A percentile compares a stretch with the other conserved stretches of the same genome.
These are phyloP conservation scores for Gloeophyllum trabeum DNA, from an alignment of 768 basidiomycete genomes.

Conservation along the genomic window DNA sequence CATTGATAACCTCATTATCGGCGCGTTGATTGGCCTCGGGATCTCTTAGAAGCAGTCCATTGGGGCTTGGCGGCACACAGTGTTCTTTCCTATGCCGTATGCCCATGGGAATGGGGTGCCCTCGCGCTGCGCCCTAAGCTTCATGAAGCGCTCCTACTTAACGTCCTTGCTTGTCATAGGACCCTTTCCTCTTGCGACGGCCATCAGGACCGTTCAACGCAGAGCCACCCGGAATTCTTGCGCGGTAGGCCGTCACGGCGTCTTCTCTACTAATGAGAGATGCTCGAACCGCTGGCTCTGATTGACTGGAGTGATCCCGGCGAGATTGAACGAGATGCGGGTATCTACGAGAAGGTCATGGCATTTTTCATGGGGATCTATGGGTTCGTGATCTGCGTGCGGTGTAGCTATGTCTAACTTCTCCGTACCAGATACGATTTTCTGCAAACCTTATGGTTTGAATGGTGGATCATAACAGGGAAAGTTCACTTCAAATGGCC, in stretches of 20 bases:
- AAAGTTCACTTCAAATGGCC: background rate
- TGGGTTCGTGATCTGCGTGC: background rate
- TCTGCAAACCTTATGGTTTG: background rate
- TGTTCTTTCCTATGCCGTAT: too few species aligned
- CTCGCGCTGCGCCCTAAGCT: too few species aligned
- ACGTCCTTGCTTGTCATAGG: background rate
- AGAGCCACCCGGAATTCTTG: background rate
- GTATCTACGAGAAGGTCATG: background rate
- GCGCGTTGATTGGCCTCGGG: too few species aligned
- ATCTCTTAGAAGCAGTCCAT: too few species aligned
- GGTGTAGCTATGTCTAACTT: background rate
- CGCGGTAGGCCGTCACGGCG: background rate
- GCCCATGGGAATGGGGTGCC: too few species aligned
- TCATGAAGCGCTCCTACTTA: background rate
- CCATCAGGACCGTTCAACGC: background rate
- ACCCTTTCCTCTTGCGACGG: background rate
- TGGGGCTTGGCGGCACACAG: too few species aligned
- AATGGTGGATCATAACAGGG: background rate
- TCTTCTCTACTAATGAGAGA: background rate
- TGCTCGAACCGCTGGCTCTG: background rate
- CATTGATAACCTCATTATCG: too few species aligned
- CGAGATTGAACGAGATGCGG: background rate
- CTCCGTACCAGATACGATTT: background rate
- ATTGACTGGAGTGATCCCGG: background rate
- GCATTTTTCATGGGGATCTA: background rate